Evolutionary conservation across 192 early-diverging fungal species (phyloP), one percentile per base, ranked within the genome.

Genomic region (Coemansia sp.): DNA sequence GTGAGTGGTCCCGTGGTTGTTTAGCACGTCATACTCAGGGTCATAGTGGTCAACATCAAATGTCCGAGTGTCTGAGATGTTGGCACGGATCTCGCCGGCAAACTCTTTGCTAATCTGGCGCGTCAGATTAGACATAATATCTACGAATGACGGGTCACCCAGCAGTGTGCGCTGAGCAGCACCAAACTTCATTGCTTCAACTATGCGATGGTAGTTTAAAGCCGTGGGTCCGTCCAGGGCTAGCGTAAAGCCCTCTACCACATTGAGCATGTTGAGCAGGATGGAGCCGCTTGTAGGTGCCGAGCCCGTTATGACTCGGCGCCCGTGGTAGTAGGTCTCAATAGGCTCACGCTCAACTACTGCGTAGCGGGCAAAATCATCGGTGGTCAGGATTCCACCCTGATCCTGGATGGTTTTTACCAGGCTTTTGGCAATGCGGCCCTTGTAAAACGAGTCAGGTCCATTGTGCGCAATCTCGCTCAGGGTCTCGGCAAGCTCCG

Each of bases 1-100:
- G 71, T 96, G 93, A 23, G 91, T 93, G 6, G 95, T 98, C 14
- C 95, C 95, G 55, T 92, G 95, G 54, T 86, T 85, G 34, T 87
- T 84, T 10, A 83, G 72, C 11, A 85, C 69, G 16, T 88, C 88
- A 79, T 87, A 96, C 37, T 80, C 61, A 12, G 93, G 89, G 28
- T 86, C 78, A 70, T 98, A 98, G 68, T 94, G 86, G 6, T 64
- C 55, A 6, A 86, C 80, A 14, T 78, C 78, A 58, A 85, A 87
- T 0, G 91, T 94, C 4, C 60, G 60, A 8, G 64, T 79, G 49
- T 92, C 89, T 6, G 87, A 85, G 47, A 96, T 88, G 37, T 89
- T 89, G 39, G 64, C 64, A 15, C 91, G 80, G 31, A 91, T 79
- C 15, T 64, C 44, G 18, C 62, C 64, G 14, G 90, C 89, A 60